Base-by-base conservation (phyloP, 768 basidiomycete genomes). In the Boletales sp. region DNA sequence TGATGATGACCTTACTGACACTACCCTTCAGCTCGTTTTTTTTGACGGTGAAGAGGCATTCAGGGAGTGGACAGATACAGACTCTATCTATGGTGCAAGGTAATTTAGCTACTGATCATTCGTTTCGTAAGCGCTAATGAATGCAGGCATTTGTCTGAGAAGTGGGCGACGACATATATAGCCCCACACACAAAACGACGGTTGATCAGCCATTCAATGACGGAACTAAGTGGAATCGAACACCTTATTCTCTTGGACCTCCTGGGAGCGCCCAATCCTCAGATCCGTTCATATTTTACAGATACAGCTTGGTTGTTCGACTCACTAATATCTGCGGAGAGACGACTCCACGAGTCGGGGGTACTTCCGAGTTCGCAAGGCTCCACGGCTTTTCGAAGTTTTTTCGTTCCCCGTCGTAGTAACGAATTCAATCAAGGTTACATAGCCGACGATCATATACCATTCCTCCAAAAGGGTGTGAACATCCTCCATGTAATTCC, bases 11-110 rank as follows among this genome's bases (percentile, higher is more conserved):
- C 71, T 84, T 13, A 81, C 81, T 0, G 87, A 90, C 49, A 91
- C 88, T 17, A 95, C 94, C 4, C 69, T 99, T 9, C 93, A 97
- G 64, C 73, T 98, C 9, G 77, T 99, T 10, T 95, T 98, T 65
- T 95, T 99, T 51, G 97, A 99, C 60, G 97, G 97, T 3, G 97
- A 99, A 69, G 97, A 98, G 68, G 97, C 97, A 0, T 97, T 95
- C 68, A 75, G 82, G 41, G 74, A 80, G 24, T 99, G 95, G 95
- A 92, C 91, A 3, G 79, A 76, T 29, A 82, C 79, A 3, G 95
- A 99, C 68, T 94, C 91, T 1, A 84, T 92, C 38, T 99, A 99
- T 64, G 95, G 95, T n/a, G 86, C 95, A 36, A 83, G 90, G 94
- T 92, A 60, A 48, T 42, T 24, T 21, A 13, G 18, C 32, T 19